Percentiles rank a stretch among this genome's conserved stretches.
These are phyloP conservation scores for Diplosphaera chodatii DNA, from an alignment of 139 green algal species.

Conservation along the genomic window DNA sequence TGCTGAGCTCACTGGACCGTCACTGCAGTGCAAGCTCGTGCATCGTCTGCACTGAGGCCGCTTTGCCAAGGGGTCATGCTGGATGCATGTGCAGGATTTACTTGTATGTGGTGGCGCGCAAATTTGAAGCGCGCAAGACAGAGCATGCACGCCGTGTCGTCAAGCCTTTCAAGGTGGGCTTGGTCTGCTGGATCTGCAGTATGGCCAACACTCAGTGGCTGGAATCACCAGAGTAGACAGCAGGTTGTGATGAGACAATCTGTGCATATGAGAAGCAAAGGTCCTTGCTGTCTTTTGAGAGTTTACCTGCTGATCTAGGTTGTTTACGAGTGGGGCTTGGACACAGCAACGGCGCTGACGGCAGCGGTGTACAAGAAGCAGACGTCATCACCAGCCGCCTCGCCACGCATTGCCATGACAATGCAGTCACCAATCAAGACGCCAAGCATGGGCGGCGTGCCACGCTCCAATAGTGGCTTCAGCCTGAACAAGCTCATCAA, in stretches of 20 bases:
- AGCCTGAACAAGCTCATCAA: not conserved
- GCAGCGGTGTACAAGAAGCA: not conserved
- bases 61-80: too few relatives aligned
- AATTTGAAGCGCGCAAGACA: not conserved
- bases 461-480: not conserved
- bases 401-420: not conserved
- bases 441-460: not conserved
- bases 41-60: too few relatives aligned
- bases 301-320: too few relatives aligned
- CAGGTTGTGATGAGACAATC: too few relatives aligned
- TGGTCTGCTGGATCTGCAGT: too few relatives aligned
- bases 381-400: not conserved
- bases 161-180: slow-evolving; percentile 24
- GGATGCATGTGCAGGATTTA: not conserved
- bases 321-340: not conserved
- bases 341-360: not conserved
- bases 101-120: not conserved
- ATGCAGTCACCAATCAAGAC: not conserved
- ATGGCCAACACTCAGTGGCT: too few relatives aligned
- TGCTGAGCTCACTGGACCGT: too few relatives aligned
- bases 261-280: too few relatives aligned
- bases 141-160: slow-evolving; percentile 4
- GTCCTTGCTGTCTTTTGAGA: too few relatives aligned
- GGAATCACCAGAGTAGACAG: too few relatives aligned
- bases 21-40: too few relatives aligned